Evolutionary conservation across 2,329 filamentous ascomycete species (phyloP).

Genomic region (Phialophora macrospora): DNA sequence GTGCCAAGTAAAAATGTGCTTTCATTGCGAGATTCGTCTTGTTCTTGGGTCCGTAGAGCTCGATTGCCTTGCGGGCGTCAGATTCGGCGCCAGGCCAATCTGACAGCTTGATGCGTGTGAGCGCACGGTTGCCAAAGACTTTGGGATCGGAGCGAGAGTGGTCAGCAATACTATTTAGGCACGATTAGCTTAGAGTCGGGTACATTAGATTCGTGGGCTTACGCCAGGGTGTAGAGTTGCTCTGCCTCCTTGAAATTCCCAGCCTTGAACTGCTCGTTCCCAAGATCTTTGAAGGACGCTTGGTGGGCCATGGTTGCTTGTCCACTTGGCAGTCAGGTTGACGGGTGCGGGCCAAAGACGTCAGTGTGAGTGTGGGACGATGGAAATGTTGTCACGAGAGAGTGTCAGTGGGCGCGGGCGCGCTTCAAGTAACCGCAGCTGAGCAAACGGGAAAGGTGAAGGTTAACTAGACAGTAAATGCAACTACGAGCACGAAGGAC

Average conservation of each 20-base stretch:
- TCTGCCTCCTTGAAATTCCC: slow-evolving; percentile 53
- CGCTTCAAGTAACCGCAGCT: slow-evolving; percentile 20
- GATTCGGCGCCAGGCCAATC: slow-evolving; percentile 75
- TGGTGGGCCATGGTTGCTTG: slow-evolving; percentile 3
- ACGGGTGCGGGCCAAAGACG: background rate
- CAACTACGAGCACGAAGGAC: slow-evolving; percentile 13
- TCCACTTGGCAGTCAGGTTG: slow-evolving; percentile 1
- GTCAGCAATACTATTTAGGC: slow-evolving; percentile 64
- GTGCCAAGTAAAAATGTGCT: slow-evolving; percentile 79
- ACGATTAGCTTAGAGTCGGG: background rate
- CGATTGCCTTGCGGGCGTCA: slow-evolving; percentile 77
- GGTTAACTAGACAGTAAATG: background rate
- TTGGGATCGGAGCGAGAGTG: slow-evolving; percentile 76
- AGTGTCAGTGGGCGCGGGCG: background rate
- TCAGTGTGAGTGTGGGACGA: background rate
- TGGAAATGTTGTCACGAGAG: slow-evolving; percentile 2
- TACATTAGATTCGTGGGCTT: slow-evolving; percentile 31
- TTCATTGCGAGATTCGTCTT: slow-evolving; percentile 69
- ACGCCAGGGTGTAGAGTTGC: slow-evolving; percentile 55
- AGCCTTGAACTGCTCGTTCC: slow-evolving; percentile 53
- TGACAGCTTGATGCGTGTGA: slow-evolving; percentile 75
- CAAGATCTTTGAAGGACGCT: slow-evolving; percentile 43
- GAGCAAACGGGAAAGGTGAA: slow-evolving; percentile 4
- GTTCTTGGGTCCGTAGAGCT: slow-evolving; percentile 58
- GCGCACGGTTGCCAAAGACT: slow-evolving; percentile 87